Base-by-base conservation (phyloP, 805 yeast species). In the Tetrapisispora phaffii region DNA sequence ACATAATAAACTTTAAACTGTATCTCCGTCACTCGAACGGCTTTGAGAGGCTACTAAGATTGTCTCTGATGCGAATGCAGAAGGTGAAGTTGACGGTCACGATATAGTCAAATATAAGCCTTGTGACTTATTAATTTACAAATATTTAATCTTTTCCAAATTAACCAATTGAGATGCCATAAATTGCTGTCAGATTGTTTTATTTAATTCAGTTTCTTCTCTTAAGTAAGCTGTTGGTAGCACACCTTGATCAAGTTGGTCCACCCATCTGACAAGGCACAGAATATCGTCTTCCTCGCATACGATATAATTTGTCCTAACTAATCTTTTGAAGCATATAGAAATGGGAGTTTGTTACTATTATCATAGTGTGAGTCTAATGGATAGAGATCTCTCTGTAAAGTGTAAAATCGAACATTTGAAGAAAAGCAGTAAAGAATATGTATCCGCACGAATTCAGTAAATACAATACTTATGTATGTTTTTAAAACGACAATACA, bases 71-170 rank as follows among this genome's bases (percentile, higher is more conserved):
- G 43, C 34, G 3, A 54, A 35, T 10, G 57, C 50, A 2, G 54
- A 52, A 17, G 57, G 57, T 4, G 57, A 52, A 1, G 56, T 50
- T 24, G 56, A 54, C 7, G 57, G 57, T 3, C 53, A 47, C n/a
- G 49, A 32, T 12, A 44, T 46, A 7, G 8, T 13, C 12, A 42
- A 21, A 17, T 42, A 7, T 28, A 28, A 38, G 10, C 16, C 7
- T 19, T 38, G 17, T 19, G 41, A 7, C 6, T 9, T 38, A 10
- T 24, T 38, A 9, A 17, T 17, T 17, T 22, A 12, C 5, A 26
- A 28, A 38, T 19, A 1, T 4, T 16, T 22, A 16, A 2, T 16
- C 12, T 24, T 38, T 12, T 38, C 41, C 12, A 28, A 28, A 17
- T 38, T 24, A 10, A 17, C 22, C 17, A 28, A 34, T 16, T 38